A percentile compares a stretch with the other conserved stretches of the same genome.
Evolutionary conservation across 805 yeast genomes (phyloP).

Genomic region (Ogataea methanolica): DNA sequence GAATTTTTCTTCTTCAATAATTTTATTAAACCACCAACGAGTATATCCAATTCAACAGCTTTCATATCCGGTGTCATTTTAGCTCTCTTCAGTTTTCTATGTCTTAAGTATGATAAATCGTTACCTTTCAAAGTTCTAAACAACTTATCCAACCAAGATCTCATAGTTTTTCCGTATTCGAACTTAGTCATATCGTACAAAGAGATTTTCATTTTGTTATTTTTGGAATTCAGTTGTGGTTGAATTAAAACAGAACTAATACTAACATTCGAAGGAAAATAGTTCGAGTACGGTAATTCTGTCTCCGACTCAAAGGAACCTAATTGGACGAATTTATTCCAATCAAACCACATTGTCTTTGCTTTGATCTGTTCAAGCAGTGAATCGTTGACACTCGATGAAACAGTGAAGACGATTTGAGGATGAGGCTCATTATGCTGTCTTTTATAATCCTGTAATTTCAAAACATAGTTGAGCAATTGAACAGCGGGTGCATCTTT

Average conservation of each 20-base stretch:
- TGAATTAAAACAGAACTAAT: constrained; percentile 21
- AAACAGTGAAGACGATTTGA: constrained; percentile 25
- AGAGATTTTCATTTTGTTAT: constrained; percentile 15
- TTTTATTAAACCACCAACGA: constrained; percentile 23
- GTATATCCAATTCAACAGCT: constrained; percentile 19
- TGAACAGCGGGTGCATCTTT: constrained; percentile 26
- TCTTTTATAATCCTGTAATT: constrained; percentile 29
- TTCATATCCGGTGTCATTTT: constrained; percentile 15
- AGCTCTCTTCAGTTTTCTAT: constrained; percentile 21
- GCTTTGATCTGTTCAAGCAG: constrained; percentile 48
- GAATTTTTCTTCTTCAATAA: constrained; percentile 11
- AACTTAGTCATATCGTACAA: constrained; percentile 23
- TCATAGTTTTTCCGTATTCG: constrained; percentile 19
- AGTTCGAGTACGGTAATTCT: constrained; percentile 18
- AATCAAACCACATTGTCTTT: constrained; percentile 45
- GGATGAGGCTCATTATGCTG: constrained; percentile 29
- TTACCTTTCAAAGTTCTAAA: constrained; percentile 18
- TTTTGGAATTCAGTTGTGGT: constrained; percentile 16
- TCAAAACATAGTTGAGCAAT: constrained; percentile 28
- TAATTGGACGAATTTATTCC: constrained; percentile 26
- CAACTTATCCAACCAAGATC: constrained; percentile 19
- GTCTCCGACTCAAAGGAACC: constrained; percentile 21
- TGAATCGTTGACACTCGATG: constrained; percentile 31
- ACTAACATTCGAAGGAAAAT: constrained; percentile 19
- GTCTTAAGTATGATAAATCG: constrained; percentile 17